These are phyloP conservation scores for Rhododendron henanense DNA, from an alignment of 148 eudicot species.

Conservation along the genomic window DNA sequence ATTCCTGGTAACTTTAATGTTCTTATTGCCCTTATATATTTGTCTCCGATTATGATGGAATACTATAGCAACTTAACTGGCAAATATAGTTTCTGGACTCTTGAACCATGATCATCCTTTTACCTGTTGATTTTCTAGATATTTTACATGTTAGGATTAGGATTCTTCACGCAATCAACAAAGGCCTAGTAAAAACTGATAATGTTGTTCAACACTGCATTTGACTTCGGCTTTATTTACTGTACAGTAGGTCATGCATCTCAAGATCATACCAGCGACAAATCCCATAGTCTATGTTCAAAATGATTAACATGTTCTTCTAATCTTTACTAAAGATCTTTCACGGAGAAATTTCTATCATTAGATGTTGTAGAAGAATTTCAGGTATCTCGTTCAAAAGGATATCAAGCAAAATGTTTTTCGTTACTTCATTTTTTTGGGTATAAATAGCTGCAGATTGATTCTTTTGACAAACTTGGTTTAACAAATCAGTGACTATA, in stretches of 20 bases:
- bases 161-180: neutral
- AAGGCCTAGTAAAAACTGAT: neutral
- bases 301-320: neutral
- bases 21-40: neutral
- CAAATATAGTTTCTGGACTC: neutral
- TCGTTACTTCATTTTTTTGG: neutral
- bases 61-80: neutral
- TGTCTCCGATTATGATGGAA: neutral
- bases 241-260: neutral
- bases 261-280: neutral
- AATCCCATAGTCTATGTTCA: neutral
- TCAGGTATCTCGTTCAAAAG: neutral
- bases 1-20: conserved; percentile 46
- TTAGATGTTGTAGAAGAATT: neutral
- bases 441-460: neutral
- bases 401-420: neutral
- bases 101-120: neutral
- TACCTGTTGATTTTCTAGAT: neutral
- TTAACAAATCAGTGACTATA: neutral
- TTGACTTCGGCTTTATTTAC: neutral
- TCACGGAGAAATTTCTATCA: neutral
- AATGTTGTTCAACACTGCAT: neutral
- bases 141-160: neutral
- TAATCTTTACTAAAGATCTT: neutral
- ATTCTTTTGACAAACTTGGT: neutral